Evolutionary conservation across 768 basidiomycete genomes (phyloP), one percentile per base, ranked within the genome.

Genomic region (Leccinum incarnatum): DNA sequence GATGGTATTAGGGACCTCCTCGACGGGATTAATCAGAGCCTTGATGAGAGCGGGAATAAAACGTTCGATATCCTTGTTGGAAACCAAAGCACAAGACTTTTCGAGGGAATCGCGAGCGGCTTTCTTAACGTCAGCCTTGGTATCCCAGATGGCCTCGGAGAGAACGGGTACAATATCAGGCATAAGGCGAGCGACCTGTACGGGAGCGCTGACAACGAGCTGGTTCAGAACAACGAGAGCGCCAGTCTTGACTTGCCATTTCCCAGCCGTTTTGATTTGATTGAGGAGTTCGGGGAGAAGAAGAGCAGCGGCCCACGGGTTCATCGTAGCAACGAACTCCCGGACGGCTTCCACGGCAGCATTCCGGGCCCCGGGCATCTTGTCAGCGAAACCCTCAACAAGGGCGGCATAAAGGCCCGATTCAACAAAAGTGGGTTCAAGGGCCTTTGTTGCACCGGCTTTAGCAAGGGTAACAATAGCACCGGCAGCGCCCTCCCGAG

Each of bases 71-170:
- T 96, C 95, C 88, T 97, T 98, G 89, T 98, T 98, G 66, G 94
- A 94, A 65, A 97, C 85, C 65, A 98, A 81, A 69, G 93, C 93
- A 69, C 91, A 93, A 64, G 94, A 88, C 82, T 95, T 95, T 68
- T 92, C 92, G 71, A 98, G 87, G 62, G 95, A 88, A 74, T 91
- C 88, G 72, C 93, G 93, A 60, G 96, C 95, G 40, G 93, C 91
- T 83, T 98, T 97, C 88, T 98, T 98, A 75, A 98, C 96, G 64
- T 97, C 94, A 50, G 94, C 87, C 80, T 98, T 98, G 76, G 94
- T 96, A 77, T 97, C 95, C 96, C 96, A 98, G 68, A 98, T 96
- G 59, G 90, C 93, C 71, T 94, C 95, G 36, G 95, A 76, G 69
- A 98, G 92, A 68, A 98, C 81, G 61, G 95, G 95, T 63, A 98